phyloP scores from a whole-genome alignment of 2,329 filamentous ascomycete genomes.

The Colletotrichum horii region DNA sequence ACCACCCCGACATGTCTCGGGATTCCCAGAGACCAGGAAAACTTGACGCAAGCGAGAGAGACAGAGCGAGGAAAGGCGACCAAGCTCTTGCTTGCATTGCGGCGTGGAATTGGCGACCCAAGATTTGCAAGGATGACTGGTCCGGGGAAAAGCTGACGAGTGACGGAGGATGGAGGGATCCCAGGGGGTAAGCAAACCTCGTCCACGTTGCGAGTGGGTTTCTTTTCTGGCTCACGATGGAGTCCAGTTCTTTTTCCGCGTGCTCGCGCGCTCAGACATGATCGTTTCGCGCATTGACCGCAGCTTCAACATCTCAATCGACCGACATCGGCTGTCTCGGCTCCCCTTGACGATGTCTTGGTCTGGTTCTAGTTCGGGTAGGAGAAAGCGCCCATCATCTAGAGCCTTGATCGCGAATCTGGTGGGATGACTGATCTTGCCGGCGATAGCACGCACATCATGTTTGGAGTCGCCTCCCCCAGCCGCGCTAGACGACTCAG shows the following conservation, averaged over 20 bases:
- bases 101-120: background rate
- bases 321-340: background rate
- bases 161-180: background rate
- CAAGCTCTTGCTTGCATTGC: background rate
- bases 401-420: background rate
- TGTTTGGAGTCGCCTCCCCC: background rate
- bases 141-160: background rate
- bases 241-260: background rate
- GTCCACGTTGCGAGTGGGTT: background rate
- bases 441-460: background rate
- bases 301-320: background rate
- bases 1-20: background rate
- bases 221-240: background rate
- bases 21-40: background rate
- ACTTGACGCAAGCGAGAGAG: background rate
- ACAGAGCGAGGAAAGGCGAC: background rate
- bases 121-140: background rate
- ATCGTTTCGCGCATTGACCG: background rate
- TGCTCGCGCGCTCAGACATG: background rate
- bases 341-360: background rate
- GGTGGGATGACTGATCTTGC: background rate
- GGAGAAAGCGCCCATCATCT: background rate
- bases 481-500: background rate
- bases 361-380: background rate
- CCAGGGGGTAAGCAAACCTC: background rate